Evolutionary conservation across 2,329 filamentous ascomycete genomes (phyloP), one percentile per base, ranked within the genome.

Genomic region (Macrophomina pseudophaseolina): DNA sequence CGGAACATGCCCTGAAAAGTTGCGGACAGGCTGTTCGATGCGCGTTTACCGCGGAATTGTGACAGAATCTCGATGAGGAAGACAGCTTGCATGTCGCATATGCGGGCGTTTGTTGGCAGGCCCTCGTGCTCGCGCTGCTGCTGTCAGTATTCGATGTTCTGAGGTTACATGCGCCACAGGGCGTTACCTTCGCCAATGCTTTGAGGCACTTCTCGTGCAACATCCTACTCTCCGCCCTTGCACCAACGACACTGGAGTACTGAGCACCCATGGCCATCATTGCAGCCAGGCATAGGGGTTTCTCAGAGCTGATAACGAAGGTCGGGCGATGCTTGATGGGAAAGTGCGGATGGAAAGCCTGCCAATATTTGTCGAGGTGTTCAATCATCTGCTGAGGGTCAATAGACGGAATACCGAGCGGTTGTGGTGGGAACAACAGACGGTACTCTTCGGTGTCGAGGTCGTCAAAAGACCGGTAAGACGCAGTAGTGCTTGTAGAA

Each of bases 301-400:
- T 75, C n/a, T 73, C 70, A 53, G 67, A 71, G 66, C 75, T 63
- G 67, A 74, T 52, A 63, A 73, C 69, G 74, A 79, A 79, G 58
- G 79, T 77, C 71, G 77, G 73, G 72, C 74, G 77, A 74, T 82
- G 80, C 68, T 83, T 68, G 67, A 83, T 67, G 66, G 81, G 80
- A 73, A 79, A 81, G 70, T 75, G 69, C 69, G 80, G 78, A 74
- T 83, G 80, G 71, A 82, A 78, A 70, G 75, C 73, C 69, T 74
- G 77, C 81, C 81, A 83, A 74, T 79, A 83, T 71, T 78, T 76
- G 67, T 79, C 74, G 69, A 83, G 74, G 75, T 79, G 80, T 68
- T 79, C 74, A 72, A 72, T 73, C 76, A 76, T 78, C 65, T 66
- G 65, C 8, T 44, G 49, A 53, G 56, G 65, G 65, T 66, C 65